Evolutionary conservation across 331 rosid genomes (phyloP), one percentile per base, ranked within the genome.

Genomic region (Telfairia occidentalis): DNA sequence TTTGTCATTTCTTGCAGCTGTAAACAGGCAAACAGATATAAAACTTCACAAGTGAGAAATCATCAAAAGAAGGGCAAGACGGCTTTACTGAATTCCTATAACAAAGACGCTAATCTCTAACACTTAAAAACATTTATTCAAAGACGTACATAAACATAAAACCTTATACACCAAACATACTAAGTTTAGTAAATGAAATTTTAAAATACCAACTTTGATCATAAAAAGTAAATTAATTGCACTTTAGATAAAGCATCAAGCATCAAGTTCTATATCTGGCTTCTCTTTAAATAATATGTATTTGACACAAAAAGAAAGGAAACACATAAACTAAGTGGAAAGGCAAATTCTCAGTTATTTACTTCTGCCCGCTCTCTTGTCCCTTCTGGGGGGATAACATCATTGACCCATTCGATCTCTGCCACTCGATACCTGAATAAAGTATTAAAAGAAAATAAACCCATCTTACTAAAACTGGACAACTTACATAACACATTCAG

Each of bases 321-420:
- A 67, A 73, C 49, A 60, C 24, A 28, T 67, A 77, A 57, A 75
- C 43, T 37, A 67, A 64, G 76, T 58, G 29, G n/a, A 81, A 76
- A 74, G 78, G 23, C 60, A 76, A 65, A 80, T 54, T 59, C 42
- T 64, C n/a, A 77, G 81, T 34, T 78, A 84, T 88, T 88, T 82
- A 90, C 99, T 42, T 59, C 86, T 64, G 77, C 81, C 84, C 85
- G 90, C 78, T 90, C 97, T 77, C 26, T 78, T 71, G 91, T 78
- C 66, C 97, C 97, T 85, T 86, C 91, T 2, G 87, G 76, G 7
- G 92, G 92, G 77, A 29, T 78, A 72, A 81, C 78, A 77, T 95
- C 99, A 6, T 86, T 86, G 59, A 87, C 80, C 97, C 97, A 95
- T 85, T 95, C 97, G 78, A 92, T 85, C 83, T 95, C 93, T 58